Evolutionary conservation across 306 rosid species (phyloP), one percentile per base, ranked within the genome.

Genomic region (Quercus ilex): DNA sequence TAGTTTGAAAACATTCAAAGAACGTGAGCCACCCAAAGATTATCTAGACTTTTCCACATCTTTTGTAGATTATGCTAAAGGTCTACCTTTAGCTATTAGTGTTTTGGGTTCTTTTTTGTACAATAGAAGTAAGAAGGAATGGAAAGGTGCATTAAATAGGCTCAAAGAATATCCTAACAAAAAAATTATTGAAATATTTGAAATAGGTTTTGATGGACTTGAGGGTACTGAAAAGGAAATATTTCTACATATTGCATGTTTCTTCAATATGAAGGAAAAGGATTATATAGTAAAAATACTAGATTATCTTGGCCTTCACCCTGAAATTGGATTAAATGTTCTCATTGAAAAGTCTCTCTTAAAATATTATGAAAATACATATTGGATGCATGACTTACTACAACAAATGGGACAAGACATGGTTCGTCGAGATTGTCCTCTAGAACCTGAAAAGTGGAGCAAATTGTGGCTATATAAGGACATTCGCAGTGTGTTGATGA

Each of bases 31-130:
- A 55, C 6, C 55, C 63, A 62, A 75, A 49, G 73, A 14, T 26
- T 85, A 85, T 78, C 33, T 69, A 53, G 6, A 38, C 25, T 78
- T 85, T 76, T 81, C 85, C 30, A 15, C 63, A 74, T 75, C 55
- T 69, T 75, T 71, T n/a, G 75, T 81, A 67, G 18, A 69, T 78
- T 78, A 77, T 55, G 15, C 83, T 28, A 46, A 4, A 55, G 83
- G 88, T 3, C 88, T 85, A 74, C 88, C 91, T 21, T 78, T 88
- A 31, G 84, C 87, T 55, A 82, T 85, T 56, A 67, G 46, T 41
- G 74, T 69, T 3, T 55, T 75, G 55, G 87, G 87, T 23, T 64
- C 77, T 25, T 73, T 67, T 74, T 80, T 87, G 77, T 59, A 20
- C 72, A 62, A 55, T 65, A 87, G 82, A 82, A 74, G 3, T 0